phyloP scores from a whole-genome alignment of 768 basidiomycete species.

The Kwoniella sp. region DNA sequence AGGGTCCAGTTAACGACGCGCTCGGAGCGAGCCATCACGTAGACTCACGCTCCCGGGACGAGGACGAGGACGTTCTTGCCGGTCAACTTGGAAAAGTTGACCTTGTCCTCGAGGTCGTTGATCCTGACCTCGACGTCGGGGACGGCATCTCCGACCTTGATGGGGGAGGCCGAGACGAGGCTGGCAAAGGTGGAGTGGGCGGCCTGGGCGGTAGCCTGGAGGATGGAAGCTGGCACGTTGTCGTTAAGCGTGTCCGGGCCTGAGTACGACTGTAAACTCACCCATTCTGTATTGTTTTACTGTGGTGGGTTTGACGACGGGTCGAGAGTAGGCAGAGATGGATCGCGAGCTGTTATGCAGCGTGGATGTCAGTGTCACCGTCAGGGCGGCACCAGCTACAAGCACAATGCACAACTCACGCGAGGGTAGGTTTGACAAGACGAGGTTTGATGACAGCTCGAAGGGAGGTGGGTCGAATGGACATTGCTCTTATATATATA shows the following conservation, averaged over 20 bases:
- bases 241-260: neutral
- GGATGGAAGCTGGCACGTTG: constrained; percentile 45
- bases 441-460: constrained; percentile 1
- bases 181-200: constrained; percentile 59
- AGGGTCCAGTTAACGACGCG: neutral
- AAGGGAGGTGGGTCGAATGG: constrained; percentile 1
- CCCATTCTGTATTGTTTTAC: constrained; percentile 21
- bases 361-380: neutral
- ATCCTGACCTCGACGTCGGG: constrained; percentile 61
- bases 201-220: constrained; percentile 58
- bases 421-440: constrained; percentile 6
- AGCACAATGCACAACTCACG: constrained; percentile 1
- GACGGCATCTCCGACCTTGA: constrained; percentile 55
- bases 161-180: constrained; percentile 55
- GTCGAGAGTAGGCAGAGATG: constrained; percentile 3
- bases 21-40: neutral
- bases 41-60: constrained; percentile 58
- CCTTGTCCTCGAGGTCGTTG: constrained; percentile 53
- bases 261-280: constrained; percentile 12
- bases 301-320: constrained; percentile 1
- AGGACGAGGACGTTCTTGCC: constrained; percentile 55
- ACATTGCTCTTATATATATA: too few relatives aligned
- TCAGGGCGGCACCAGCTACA: neutral
- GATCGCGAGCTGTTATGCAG: constrained; percentile 4
- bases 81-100: constrained; percentile 44